Conservation (phyloP, 768 basidiomycete genomes). For the Lentinula guzmanii region DNA sequence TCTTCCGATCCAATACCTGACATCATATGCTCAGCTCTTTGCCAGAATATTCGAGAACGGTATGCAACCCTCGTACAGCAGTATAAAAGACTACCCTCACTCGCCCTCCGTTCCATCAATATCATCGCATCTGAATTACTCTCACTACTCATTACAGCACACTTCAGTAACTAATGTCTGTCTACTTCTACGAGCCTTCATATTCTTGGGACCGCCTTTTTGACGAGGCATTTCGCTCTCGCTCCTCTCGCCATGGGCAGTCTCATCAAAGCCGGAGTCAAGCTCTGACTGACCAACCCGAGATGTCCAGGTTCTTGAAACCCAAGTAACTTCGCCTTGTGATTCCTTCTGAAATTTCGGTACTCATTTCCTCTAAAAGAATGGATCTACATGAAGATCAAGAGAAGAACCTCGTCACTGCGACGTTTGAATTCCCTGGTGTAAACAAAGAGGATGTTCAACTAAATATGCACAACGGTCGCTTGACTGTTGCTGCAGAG, state of each 20-base stretch:
- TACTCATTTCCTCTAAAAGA: slow-evolving; percentile 19
- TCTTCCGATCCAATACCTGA: too few relatives aligned
- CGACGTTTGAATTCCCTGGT: slow-evolving; percentile 57
- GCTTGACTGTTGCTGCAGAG: slow-evolving; percentile 50
- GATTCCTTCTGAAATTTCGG: too few relatives aligned
- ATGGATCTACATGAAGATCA: slow-evolving; percentile 53
- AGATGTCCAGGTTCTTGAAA: slow-evolving; percentile 14
- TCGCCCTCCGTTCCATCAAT: too few relatives aligned
- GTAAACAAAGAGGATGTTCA: slow-evolving; percentile 45
- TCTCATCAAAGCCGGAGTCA: slow-evolving; percentile 2
- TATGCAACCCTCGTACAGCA: too few relatives aligned
- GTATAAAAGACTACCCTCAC: too few relatives aligned
- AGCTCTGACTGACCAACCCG: slow-evolving; percentile 4
- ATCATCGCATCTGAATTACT: too few relatives aligned
- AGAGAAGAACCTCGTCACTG: slow-evolving; percentile 44
- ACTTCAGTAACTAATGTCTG: slow-evolving; percentile 11
- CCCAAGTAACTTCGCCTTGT: slow-evolving; percentile 23
- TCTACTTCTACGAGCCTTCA: slow-evolving; percentile 38
- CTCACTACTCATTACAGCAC: too few relatives aligned
- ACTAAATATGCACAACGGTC: slow-evolving; percentile 47
- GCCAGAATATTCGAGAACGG: too few relatives aligned
- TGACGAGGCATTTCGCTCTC: slow-evolving; percentile 25
- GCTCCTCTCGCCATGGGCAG: neutral
- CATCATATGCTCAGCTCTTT: too few relatives aligned
- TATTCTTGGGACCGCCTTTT: slow-evolving; percentile 40